Base-by-base conservation (phyloP, 208 protist species). In the Acanthamoeba triangularis region DNA sequence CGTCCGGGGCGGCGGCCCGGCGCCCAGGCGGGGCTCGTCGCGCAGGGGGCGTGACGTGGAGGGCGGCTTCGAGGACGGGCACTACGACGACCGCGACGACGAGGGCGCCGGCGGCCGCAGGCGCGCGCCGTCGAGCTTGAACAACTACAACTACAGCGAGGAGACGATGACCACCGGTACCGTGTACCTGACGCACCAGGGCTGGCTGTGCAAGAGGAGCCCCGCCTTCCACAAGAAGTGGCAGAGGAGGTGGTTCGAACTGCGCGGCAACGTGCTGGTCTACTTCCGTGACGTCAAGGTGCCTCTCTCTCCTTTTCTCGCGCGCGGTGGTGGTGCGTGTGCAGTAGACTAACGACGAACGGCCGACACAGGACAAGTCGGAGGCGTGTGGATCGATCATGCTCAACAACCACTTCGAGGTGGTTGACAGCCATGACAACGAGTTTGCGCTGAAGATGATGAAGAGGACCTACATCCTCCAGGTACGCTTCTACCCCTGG, bases 211-310 rank as follows among this genome's bases (percentile, higher is more conserved):
- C 49, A 90, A 90, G 82, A 90, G 33, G 54, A 90, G 82, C 23
- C 82, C 82, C 30, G 82, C 82, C 82, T 90, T 90, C 82, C 82
- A 90, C 82, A 90, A 90, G 82, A 90, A 65, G 56, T 90, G 82
- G 82, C 82, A 90, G 56, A 90, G 56, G 33, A 33, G 82, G 33
- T 90, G 82, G 82, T 90, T 59, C 82, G 56, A 69, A n/a, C n/a
- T 90, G 6, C 47, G 56, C n/a, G 82, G 52, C 82, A 67, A 90
- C 23, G 82, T 90, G 16, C 82, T 90, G 33, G 28, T 90, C 54
- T 90, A 90, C 82, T 67, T 90, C 35, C 23, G 30, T 11, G 47
- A 59, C 25, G n/a, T 41, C 20, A 90, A 90, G 52, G 82, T 90
- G 30, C 76, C 11, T 20, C 76, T 28, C 4, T 85, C 41, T 18